Percentiles rank a stretch among this genome's conserved stretches.
Conservation (phyloP, 768 basidiomycete genomes). For the Tricholomella constricta region DNA sequence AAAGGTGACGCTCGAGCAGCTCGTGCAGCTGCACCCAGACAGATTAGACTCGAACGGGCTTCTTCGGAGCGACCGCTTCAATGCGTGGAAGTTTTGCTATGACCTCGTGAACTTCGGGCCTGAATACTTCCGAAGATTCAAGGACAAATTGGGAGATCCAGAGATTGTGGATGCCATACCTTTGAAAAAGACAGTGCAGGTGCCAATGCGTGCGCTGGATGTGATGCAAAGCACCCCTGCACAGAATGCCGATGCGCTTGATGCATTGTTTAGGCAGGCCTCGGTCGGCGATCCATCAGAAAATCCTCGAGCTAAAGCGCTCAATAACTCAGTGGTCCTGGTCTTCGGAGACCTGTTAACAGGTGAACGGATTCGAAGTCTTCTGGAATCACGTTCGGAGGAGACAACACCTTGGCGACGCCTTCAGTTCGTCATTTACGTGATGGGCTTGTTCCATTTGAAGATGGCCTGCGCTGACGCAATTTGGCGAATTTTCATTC, state of each 20-base stretch:
- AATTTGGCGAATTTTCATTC: slow-evolving; percentile 24
- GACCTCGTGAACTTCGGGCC: slow-evolving; percentile 22
- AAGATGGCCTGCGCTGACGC: slow-evolving; percentile 30
- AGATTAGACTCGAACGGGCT: not conserved
- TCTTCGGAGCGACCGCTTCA: slow-evolving; percentile 14
- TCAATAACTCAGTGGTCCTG: not conserved
- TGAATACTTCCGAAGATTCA: slow-evolving; percentile 19
- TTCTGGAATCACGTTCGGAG: slow-evolving; percentile 8
- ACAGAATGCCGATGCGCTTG: slow-evolving; percentile 16
- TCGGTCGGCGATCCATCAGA: slow-evolving; percentile 20
- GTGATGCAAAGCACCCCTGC: slow-evolving; percentile 15
- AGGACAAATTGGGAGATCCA: slow-evolving; percentile 11
- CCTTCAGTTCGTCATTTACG: slow-evolving; percentile 19
- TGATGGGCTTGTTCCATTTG: slow-evolving; percentile 27
- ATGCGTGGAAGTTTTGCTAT: slow-evolving; percentile 23
- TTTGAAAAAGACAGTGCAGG: not conserved
- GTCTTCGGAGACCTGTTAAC: not conserved
- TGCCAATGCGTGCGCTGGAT: slow-evolving; percentile 1
- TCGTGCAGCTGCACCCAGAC: not conserved
- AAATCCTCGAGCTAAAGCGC: not conserved
- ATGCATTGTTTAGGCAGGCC: slow-evolving; percentile 15
- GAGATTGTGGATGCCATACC: slow-evolving; percentile 21
- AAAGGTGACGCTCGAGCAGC: not conserved
- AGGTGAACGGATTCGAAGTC: slow-evolving; percentile 15
- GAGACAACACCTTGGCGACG: slow-evolving; percentile 18